phyloP scores from a whole-genome alignment of 1,139 yeast genomes.

The Sugiyamaella castrensis region DNA sequence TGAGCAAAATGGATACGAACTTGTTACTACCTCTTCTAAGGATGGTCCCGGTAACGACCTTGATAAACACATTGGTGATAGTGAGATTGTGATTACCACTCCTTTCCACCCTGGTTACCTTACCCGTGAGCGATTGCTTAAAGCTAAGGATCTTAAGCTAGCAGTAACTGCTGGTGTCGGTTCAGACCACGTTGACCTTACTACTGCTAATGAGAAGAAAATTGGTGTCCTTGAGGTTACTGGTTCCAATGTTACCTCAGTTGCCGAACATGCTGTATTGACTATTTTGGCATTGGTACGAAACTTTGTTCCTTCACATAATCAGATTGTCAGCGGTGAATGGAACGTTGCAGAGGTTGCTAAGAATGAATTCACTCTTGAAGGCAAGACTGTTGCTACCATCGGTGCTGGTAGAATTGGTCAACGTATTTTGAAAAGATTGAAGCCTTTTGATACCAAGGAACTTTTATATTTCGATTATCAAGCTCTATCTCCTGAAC shows the following conservation, averaged over 20 bases:
- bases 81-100: slow-evolving; percentile 74
- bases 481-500: slow-evolving; percentile 59
- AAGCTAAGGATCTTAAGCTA: slow-evolving; percentile 70
- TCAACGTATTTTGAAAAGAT: slow-evolving; percentile 67
- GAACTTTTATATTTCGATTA: slow-evolving; percentile 73
- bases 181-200: slow-evolving; percentile 73
- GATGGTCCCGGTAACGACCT: slow-evolving; percentile 59
- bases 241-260: slow-evolving; percentile 75
- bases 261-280: slow-evolving; percentile 33
- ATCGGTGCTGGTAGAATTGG: slow-evolving; percentile 85
- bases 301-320: slow-evolving; percentile 76
- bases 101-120: slow-evolving; percentile 83
- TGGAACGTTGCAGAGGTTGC: slow-evolving; percentile 83
- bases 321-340: slow-evolving; percentile 54
- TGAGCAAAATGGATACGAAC: slow-evolving; percentile 63
- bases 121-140: slow-evolving; percentile 59
- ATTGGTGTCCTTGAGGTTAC: slow-evolving; percentile 76
- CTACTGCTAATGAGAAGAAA: slow-evolving; percentile 61
- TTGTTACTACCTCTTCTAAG: slow-evolving; percentile 64
- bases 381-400: slow-evolving; percentile 70
- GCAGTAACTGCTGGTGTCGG: slow-evolving; percentile 83
- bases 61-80: slow-evolving; percentile 63
- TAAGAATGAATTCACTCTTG: slow-evolving; percentile 68
- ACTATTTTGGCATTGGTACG: slow-evolving; percentile 68
- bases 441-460: slow-evolving; percentile 70